Percentiles rank a stretch among this genome's conserved stretches.
phyloP scores from a whole-genome alignment of 495 filamentous ascomycete species.

The Aspergillus bridgeri region DNA sequence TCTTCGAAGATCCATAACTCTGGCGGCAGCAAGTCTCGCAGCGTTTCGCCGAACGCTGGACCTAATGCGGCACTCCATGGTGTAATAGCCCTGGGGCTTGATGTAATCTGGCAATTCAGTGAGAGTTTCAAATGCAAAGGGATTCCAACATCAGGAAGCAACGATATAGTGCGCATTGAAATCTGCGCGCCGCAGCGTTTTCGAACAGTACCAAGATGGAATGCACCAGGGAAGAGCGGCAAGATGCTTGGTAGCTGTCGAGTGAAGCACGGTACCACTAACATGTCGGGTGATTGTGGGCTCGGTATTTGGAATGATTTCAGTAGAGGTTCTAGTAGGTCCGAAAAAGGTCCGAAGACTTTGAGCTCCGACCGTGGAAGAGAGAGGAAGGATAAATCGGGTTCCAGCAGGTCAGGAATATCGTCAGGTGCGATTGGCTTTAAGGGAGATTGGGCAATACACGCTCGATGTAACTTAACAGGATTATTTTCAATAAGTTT shows the following conservation, averaged over 20 bases:
- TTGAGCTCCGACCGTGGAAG: conserved; percentile 5
- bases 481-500: neutral
- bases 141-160: conserved; percentile 14
- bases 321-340: neutral
- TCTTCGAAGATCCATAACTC: conserved; percentile 19
- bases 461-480: conserved; percentile 17
- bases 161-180: conserved; percentile 16
- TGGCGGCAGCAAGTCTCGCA: conserved; percentile 13
- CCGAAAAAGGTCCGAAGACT: neutral
- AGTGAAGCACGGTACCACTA: conserved; percentile 17
- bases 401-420: conserved; percentile 13
- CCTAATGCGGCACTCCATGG: conserved; percentile 13
- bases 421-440: conserved; percentile 12
- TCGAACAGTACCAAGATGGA: conserved; percentile 5
- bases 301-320: conserved; percentile 7
- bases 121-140: conserved; percentile 18
- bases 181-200: conserved; percentile 14
- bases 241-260: conserved; percentile 16
- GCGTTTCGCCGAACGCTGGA: conserved; percentile 7
- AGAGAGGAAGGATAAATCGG: conserved; percentile 15
- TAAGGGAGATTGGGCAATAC: conserved; percentile 16
- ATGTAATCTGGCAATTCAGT: conserved; percentile 19
- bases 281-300: conserved; percentile 1
- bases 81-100: conserved; percentile 15
- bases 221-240: conserved; percentile 10